Conservation (phyloP, 495 filamentous ascomycete genomes). For the Terfezia boudieri region DNA sequence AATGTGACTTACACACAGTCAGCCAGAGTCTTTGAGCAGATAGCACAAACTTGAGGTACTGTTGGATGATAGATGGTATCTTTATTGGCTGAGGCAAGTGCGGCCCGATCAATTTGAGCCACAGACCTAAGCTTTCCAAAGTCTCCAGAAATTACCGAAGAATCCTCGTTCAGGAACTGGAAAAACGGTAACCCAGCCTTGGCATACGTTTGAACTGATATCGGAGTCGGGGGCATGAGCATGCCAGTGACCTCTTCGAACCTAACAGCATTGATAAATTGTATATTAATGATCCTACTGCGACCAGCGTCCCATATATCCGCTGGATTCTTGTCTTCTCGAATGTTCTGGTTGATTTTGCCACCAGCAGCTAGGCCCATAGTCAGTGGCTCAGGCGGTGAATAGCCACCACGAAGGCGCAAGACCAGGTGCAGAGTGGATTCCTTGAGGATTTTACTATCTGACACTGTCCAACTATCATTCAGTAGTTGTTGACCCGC, state of each 20-base stretch:
- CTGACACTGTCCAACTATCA: constrained; percentile 34
- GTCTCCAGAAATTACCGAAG: neutral
- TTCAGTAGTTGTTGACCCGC: constrained; percentile 12
- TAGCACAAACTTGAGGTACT: no score
- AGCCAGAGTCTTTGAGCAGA: no score
- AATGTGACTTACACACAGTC: no score
- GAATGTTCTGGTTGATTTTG: constrained; percentile 19
- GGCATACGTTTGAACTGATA: constrained; percentile 20
- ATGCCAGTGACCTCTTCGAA: constrained; percentile 21
- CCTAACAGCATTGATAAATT: constrained; percentile 20
- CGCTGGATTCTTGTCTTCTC: constrained; percentile 6
- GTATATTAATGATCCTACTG: constrained; percentile 22
- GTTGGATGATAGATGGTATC: no score
- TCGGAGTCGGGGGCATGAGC: constrained; percentile 18
- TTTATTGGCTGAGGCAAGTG: no score
- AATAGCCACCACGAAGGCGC: constrained; percentile 45
- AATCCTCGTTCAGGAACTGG: constrained; percentile 14
- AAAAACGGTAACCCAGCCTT: constrained; percentile 21
- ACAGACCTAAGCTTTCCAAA: no score
- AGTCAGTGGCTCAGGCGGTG: neutral
- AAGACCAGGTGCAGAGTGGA: constrained; percentile 58
- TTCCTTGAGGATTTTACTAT: constrained; percentile 81
- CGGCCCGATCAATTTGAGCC: no score
- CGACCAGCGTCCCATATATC: constrained; percentile 19
- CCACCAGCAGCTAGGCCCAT: constrained; percentile 23